These are phyloP conservation scores for Eucommia ulmoides DNA, from an alignment of 257 asterid genomes.

Conservation along the genomic window DNA sequence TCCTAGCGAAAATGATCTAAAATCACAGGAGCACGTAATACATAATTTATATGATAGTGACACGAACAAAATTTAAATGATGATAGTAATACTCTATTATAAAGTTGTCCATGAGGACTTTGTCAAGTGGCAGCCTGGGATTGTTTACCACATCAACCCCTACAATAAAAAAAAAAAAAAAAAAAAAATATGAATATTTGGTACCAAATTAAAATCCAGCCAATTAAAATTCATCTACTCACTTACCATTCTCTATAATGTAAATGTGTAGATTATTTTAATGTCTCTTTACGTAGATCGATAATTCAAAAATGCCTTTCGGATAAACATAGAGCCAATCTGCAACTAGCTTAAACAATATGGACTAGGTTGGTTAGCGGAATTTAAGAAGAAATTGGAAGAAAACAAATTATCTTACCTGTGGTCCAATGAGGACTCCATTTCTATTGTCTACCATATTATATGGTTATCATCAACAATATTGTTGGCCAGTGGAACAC, in stretches of 20 bases:
- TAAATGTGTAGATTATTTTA: slow-evolving; percentile 30
- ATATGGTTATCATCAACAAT: no score
- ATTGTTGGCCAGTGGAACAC: no score
- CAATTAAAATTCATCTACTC: neutral
- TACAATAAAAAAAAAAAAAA: slow-evolving; percentile 1
- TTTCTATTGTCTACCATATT: no score
- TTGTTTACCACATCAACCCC: slow-evolving; percentile 20
- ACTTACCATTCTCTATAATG: slow-evolving; percentile 31
- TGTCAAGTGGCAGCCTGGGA: slow-evolving; percentile 11
- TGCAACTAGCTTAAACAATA: neutral
- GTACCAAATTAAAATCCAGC: neutral
- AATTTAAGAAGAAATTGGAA: no score
- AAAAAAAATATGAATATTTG: no score
- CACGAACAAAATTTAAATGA: slow-evolving; percentile 26
- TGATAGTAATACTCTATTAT: slow-evolving; percentile 19
- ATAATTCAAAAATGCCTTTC: slow-evolving; percentile 24
- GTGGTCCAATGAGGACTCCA: no score
- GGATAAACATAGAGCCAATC: slow-evolving; percentile 30
- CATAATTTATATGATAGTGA: slow-evolving; percentile 21
- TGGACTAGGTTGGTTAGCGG: no score
- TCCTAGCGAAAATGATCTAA: neutral
- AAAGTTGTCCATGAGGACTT: slow-evolving; percentile 20
- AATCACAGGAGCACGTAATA: no score
- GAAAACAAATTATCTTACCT: no score
- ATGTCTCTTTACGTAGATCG: slow-evolving; percentile 17